Base-by-base conservation (phyloP, 1,284 basidiomycete species). In the Neonothopanus nambi region DNA sequence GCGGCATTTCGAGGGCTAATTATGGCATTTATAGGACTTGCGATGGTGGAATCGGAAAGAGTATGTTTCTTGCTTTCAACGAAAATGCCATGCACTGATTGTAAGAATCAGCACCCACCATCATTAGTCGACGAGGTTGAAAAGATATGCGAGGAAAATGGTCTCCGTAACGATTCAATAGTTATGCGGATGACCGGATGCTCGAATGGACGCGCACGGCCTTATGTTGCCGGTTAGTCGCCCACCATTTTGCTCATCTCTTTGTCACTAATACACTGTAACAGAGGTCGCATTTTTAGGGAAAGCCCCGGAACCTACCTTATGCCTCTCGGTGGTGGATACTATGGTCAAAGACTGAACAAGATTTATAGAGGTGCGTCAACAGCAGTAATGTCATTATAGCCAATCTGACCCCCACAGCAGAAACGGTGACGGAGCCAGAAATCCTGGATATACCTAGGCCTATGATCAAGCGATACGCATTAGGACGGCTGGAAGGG, bases 151-250 rank as follows among this genome's bases (percentile, higher is more conserved):
- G n/a, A n/a, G n/a, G n/a, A n/a, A n/a, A 90, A 87, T 61, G 96
- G 96, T 23, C 77, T 99, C 43, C 82, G 93, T 51, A 90, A 95
- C 67, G 95, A 98, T 69, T 89, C 92, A 2, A 95, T 98, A 60
- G 87, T 97, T 54, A 97, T 98, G 93, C 85, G 96, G 55, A 98
- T 98, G 96, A 95, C 93, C n/a, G 93, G 94, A 38, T 96, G 94
- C 68, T 93, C 94, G 11, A 96, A 96, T 67, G 94, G 93, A 51
- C 95, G 94, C 68, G 91, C 93, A 11, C 80, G 95, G 56, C 95
- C 96, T n/a, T 98, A 96, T 74, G 77, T 96, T 52, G 96, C 90
- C 51, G 87, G 87, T 85, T 47, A 12, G 82, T 70, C 23, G 23
- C 24, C 11, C 26, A 20, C 38, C 21, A 30, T 28, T 48, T 48